Percentiles rank a stretch among this genome's conserved stretches.
Evolutionary conservation across 177 flowering plant species (phyloP).

Genomic region (Vitis hybrid): DNA sequence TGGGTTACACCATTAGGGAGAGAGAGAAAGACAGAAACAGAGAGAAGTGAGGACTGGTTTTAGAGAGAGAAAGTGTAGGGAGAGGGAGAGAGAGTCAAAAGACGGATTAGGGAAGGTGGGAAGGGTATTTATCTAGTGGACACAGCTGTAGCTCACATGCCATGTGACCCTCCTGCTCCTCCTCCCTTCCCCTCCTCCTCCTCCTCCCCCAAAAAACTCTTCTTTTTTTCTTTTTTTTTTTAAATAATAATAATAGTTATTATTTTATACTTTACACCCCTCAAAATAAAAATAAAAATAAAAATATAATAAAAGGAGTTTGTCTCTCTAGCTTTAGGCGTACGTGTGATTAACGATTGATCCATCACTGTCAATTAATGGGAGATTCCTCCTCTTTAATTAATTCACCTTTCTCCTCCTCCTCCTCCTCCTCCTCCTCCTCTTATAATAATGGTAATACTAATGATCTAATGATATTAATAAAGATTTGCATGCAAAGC

Average conservation of each 20-base stretch:
- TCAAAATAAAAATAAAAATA: no score
- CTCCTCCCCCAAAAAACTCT: no score
- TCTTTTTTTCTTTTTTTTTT: not conserved
- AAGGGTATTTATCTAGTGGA: constrained; percentile 42
- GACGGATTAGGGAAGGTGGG: constrained; percentile 28
- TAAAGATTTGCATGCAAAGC: no score
- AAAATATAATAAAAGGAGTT: not conserved
- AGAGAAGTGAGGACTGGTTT: constrained; percentile 13
- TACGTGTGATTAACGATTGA: constrained; percentile 45
- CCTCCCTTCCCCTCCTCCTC: not conserved
- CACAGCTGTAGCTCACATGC: constrained; percentile 51
- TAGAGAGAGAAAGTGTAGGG: constrained; percentile 21
- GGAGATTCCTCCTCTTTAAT: constrained; percentile 37
- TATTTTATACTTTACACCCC: not conserved
- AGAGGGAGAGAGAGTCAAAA: constrained; percentile 40
- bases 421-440: no score
- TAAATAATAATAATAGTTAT: not conserved
- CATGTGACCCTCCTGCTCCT: constrained; percentile 27
- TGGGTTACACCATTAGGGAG: not conserved
- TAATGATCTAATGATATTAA: no score
- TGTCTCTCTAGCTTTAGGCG: constrained; percentile 42
- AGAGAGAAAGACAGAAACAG: constrained; percentile 5
- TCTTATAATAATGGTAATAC: no score
- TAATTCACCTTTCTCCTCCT: constrained; percentile 19
- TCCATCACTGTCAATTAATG: constrained; percentile 41